Percentiles rank a stretch among this genome's conserved stretches.
These are phyloP conservation scores for Colletotrichum costaricense DNA, from an alignment of 2,329 filamentous ascomycete genomes.

Conservation along the genomic window DNA sequence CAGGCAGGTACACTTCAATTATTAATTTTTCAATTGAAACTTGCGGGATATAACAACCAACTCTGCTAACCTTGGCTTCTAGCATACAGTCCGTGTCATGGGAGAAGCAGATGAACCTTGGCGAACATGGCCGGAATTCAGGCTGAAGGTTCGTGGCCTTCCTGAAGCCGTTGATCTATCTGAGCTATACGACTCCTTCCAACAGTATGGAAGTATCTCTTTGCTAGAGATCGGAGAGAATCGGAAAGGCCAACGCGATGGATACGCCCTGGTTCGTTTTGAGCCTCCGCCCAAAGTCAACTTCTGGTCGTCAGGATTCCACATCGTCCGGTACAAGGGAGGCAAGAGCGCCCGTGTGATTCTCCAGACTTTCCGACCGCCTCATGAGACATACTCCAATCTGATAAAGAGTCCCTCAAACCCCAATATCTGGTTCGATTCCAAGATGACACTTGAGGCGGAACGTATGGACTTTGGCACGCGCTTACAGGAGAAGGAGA, in stretches of 20 bases:
- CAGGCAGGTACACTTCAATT: neutral
- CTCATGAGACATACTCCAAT: neutral
- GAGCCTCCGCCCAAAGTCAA: constrained; percentile 62
- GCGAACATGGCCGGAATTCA: constrained; percentile 48
- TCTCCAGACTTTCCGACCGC: neutral
- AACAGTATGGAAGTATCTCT: constrained; percentile 61
- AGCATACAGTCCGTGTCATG: neutral
- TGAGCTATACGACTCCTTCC: constrained; percentile 65
- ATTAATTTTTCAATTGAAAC: neutral
- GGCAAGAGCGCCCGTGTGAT: neutral
- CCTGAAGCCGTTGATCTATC: constrained; percentile 47
- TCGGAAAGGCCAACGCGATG: constrained; percentile 49
- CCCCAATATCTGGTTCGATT: constrained; percentile 44
- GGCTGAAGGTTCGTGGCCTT: constrained; percentile 3
- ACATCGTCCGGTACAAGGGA: constrained; percentile 37
- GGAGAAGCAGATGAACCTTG: constrained; percentile 38
- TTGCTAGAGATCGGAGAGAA: constrained; percentile 67
- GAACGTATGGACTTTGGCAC: constrained; percentile 71
- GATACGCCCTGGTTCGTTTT: constrained; percentile 64
- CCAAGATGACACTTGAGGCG: constrained; percentile 54
- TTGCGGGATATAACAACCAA: neutral
- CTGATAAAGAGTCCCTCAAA: constrained; percentile 45
- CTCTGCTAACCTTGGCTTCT: neutral
- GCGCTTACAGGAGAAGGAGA: constrained; percentile 61
- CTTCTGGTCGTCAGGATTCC: constrained; percentile 61